Percentiles rank a stretch among this genome's conserved stretches.
Evolutionary conservation across 148 eudicot genomes (phyloP).

Genomic region (Limonium bicolor): DNA sequence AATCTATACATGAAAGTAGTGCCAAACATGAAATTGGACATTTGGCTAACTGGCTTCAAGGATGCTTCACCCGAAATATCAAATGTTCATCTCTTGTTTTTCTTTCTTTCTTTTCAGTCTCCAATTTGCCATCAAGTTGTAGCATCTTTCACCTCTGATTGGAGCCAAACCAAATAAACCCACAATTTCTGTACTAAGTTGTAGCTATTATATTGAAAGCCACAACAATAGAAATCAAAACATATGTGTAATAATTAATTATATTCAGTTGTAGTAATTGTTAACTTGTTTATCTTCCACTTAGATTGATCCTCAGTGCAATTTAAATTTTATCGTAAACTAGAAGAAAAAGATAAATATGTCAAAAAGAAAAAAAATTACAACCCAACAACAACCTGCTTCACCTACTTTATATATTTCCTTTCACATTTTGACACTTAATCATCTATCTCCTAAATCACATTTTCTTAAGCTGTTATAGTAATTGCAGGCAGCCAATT

Average conservation of each 20-base stretch:
- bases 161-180: too few relatives aligned
- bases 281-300: slow-evolving; percentile 2
- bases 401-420: background rate
- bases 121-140: too few relatives aligned
- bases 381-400: slow-evolving; percentile 8
- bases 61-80: too few relatives aligned
- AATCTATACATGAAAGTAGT: background rate
- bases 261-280: slow-evolving; percentile 1
- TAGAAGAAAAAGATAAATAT: background rate
- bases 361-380: slow-evolving; percentile 5
- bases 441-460: background rate
- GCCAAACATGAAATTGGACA: background rate
- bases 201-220: background rate
- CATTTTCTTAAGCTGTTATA: background rate
- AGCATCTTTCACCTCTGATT: too few relatives aligned
- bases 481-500: background rate
- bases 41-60: slow-evolving; percentile 5
- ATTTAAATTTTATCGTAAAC: background rate
- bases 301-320: background rate
- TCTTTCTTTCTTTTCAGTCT: too few relatives aligned
- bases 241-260: background rate
- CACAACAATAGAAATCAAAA: background rate
- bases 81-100: too few relatives aligned
- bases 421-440: background rate
- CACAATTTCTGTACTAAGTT: background rate